Conservation (phyloP, 148 eudicot genomes). For the Rhododendron mucronatum region DNA sequence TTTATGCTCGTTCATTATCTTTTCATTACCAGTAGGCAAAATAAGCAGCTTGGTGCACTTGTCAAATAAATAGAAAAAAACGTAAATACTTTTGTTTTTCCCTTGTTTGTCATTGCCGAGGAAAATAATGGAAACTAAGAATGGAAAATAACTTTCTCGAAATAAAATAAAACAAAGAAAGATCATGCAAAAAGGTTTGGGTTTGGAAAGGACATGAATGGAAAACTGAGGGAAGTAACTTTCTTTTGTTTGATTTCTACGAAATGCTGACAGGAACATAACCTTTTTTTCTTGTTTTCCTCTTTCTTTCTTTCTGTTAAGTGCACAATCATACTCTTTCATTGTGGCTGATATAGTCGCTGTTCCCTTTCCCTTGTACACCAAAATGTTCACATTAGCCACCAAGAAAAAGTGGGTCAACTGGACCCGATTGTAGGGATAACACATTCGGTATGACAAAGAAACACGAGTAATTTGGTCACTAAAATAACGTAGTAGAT, state of each 20-base stretch:
- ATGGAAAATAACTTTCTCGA: not conserved
- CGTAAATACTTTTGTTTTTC: not conserved
- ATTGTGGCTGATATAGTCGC: not conserved
- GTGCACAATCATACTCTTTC: not conserved
- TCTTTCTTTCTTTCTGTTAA: not conserved
- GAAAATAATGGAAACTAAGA: not conserved
- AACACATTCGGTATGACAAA: not conserved
- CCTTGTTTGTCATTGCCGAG: not conserved
- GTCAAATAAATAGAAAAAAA: not conserved
- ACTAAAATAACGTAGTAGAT: not conserved
- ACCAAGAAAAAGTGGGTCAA: not conserved
- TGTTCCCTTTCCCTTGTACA: not conserved
- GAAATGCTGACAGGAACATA: not conserved
- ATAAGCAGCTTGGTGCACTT: not conserved
- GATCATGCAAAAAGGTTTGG: not conserved
- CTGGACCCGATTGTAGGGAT: not conserved
- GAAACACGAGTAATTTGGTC: not conserved
- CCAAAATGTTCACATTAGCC: not conserved
- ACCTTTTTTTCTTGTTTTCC: not conserved
- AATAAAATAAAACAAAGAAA: not conserved
- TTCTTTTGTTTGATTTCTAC: not conserved
- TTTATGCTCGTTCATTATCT: not conserved
- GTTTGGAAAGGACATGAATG: not conserved
- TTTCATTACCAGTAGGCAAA: not conserved
- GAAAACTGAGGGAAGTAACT: not conserved